Base-by-base conservation (phyloP, 495 filamentous ascomycete genomes). In the Penicillium verhagenii region DNA sequence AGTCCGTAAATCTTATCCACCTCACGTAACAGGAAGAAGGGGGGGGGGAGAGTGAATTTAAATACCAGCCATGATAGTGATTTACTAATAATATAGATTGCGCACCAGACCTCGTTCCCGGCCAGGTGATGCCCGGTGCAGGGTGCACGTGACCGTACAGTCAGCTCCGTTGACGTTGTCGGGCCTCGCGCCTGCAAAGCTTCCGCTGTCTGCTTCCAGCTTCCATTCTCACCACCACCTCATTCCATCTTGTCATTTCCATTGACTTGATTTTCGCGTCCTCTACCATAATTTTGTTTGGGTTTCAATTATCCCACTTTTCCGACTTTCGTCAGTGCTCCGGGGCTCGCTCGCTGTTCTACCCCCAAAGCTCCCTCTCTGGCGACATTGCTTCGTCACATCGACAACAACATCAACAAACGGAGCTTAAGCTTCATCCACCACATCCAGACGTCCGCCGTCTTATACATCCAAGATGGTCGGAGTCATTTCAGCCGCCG, bases 401-500 rank as follows among this genome's bases (percentile, higher is more conserved):
- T 55, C 64, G 62, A 65, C 54, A 62, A 61, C 60, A 67, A 23
- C 58, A 58, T 59, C 58, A 46, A 44, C 39, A n/a, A 40, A 40
- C 46, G 33, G 23, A 52, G 52, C 47, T 50, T 37, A 42, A 62
- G 50, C 54, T 52, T 47, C 31, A 56, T 59, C 49, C 46, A 54
- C 28, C 21, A 53, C 53, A 33, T 23, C 23, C 44, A 29, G 53
- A 57, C 45, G 29, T 50, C 24, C 42, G 55, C 24, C 52, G 25
- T 52, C 52, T 47, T 10, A 45, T 20, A 57, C 50, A 53, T 46
- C 51, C 64, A 78, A 66, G 19, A 99, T 99, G 94, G 90, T 93
- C 68, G 92, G 89, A 69, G 80, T 99, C 64, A 90, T 90, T 63
- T 96, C 95, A 50, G 95, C 93, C 56, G 89, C 89, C 52, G 95